These are phyloP conservation scores for Sporothrix euskadiensis DNA, from an alignment of 2,329 filamentous ascomycete genomes.

Conservation along the genomic window DNA sequence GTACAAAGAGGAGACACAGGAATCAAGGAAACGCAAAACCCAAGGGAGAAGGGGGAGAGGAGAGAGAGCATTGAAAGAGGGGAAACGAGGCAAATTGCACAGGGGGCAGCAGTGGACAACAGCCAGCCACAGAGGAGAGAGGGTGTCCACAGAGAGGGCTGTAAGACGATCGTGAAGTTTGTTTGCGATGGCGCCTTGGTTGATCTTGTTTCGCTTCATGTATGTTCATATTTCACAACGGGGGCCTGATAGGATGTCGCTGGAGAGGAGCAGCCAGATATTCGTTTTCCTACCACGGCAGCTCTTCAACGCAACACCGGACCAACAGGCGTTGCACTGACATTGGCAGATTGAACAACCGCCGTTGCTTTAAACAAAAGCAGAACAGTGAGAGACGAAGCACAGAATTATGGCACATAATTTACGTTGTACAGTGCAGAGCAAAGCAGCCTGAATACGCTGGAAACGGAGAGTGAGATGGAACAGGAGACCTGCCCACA, in stretches of 20 bases:
- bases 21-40: constrained; percentile 1
- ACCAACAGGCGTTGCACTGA: neutral
- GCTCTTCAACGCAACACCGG: neutral
- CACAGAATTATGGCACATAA: neutral
- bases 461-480: neutral
- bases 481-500: too few species aligned
- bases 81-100: neutral
- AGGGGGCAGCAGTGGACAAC: neutral
- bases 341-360: neutral
- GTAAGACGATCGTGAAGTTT: neutral
- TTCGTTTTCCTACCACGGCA: neutral
- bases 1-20: neutral
- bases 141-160: neutral
- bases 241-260: neutral
- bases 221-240: constrained; percentile 5
- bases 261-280: neutral
- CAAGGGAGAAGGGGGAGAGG: neutral
- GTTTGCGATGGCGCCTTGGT: neutral
- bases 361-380: neutral
- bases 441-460: neutral
- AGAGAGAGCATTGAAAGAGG: neutral
- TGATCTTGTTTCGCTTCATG: neutral
- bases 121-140: neutral
- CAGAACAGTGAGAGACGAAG: neutral
- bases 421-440: neutral